Evolutionary conservation across 768 basidiomycete species (phyloP).

Genomic region (Termitomyces sp.): DNA sequence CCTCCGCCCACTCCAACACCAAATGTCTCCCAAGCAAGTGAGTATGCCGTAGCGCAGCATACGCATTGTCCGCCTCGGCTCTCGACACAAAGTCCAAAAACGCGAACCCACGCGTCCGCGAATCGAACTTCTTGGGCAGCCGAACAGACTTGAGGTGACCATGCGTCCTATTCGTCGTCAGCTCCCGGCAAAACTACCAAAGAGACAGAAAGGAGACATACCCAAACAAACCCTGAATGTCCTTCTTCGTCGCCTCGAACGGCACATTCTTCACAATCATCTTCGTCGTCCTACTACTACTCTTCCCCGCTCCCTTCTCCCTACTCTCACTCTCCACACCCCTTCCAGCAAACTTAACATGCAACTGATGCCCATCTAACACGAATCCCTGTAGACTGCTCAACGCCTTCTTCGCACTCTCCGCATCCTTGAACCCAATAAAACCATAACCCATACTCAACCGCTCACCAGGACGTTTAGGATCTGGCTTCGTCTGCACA

Average conservation of each 20-base stretch:
- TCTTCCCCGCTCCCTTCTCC: conserved; percentile 29
- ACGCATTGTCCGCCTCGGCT: conserved; percentile 88
- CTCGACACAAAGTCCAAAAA: conserved; percentile 93
- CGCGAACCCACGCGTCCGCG: conserved; percentile 88
- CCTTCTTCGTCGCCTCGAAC: conserved; percentile 94
- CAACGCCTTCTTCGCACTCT: conserved; percentile 70
- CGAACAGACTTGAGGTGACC: conserved; percentile 94
- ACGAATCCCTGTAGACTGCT: conserved; percentile 78
- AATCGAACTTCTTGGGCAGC: conserved; percentile 88
- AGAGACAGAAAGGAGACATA: conserved; percentile 36
- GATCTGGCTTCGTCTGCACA: conserved; percentile 88
- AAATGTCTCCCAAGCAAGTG: conserved; percentile 95
- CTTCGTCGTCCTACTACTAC: conserved; percentile 77
- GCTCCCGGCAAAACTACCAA: background rate
- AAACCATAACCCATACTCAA: conserved; percentile 98
- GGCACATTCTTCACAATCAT: conserved; percentile 98
- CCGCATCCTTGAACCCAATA: conserved; percentile 78
- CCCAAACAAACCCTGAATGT: conserved; percentile 87
- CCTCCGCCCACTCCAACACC: conserved; percentile 92
- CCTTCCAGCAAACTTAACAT: conserved; percentile 84
- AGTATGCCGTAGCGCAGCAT: conserved; percentile 83
- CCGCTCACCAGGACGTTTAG: conserved; percentile 58
- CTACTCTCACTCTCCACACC: conserved; percentile 52
- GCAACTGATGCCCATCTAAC: conserved; percentile 82
- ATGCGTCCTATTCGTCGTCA: conserved; percentile 56